Evolutionary conservation across 495 filamentous ascomycete species (phyloP).

Genomic region (Amniculicola lignicola): DNA sequence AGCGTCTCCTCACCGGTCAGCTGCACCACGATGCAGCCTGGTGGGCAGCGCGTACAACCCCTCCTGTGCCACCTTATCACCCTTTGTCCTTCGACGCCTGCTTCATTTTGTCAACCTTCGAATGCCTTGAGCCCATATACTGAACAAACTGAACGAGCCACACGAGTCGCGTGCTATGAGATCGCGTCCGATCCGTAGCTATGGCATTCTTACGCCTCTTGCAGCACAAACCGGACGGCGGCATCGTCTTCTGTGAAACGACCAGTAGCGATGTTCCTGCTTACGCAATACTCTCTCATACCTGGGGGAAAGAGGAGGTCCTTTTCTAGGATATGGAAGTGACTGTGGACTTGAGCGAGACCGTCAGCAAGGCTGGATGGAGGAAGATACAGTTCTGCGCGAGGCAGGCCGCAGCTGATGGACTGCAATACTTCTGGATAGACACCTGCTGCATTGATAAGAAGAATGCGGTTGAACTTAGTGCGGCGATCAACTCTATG

Average conservation of each 20-base stretch:
- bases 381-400: slow-evolving; percentile 22
- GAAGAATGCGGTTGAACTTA: slow-evolving; percentile 11
- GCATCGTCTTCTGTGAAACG: too few species aligned
- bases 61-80: neutral
- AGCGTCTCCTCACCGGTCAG: slow-evolving; percentile 5
- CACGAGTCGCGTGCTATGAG: slow-evolving; percentile 13
- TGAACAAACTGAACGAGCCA: slow-evolving; percentile 16
- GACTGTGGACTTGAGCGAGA: slow-evolving; percentile 4
- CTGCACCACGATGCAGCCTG: slow-evolving; percentile 22
- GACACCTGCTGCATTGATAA: slow-evolving; percentile 16
- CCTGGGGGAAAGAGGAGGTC: slow-evolving; percentile 15
- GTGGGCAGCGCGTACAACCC: slow-evolving; percentile 15
- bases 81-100: slow-evolving; percentile 12
- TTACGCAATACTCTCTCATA: neutral
- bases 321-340: slow-evolving; percentile 17
- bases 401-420: too few species aligned
- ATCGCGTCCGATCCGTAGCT: slow-evolving; percentile 8
- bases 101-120: slow-evolving; percentile 16
- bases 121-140: slow-evolving; percentile 11
- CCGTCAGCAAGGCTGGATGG: slow-evolving; percentile 19
- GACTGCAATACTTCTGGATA: slow-evolving; percentile 9
- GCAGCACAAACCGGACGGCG: neutral
- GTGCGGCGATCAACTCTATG: slow-evolving; percentile 11
- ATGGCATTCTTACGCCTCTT: slow-evolving; percentile 28
- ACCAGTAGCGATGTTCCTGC: neutral